A percentile compares a stretch with the other conserved stretches of the same genome.
These are phyloP conservation scores for Colletotrichum sp. DNA, from an alignment of 2,329 filamentous ascomycete genomes.

Conservation along the genomic window DNA sequence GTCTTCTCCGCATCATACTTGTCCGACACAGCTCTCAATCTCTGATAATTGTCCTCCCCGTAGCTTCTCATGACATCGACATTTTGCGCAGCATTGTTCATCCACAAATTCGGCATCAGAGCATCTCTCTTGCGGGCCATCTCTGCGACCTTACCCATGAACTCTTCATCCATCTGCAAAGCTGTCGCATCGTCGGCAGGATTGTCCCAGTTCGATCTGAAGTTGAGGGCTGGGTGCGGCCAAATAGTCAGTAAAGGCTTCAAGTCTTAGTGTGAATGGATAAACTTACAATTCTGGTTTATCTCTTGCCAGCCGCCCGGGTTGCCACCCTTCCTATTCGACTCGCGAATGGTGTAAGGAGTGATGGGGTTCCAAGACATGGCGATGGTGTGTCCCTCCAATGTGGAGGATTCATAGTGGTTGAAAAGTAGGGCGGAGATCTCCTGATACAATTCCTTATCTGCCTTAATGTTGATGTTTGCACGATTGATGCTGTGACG, in stretches of 20 bases:
- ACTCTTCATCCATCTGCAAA: background rate
- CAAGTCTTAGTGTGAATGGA: too few species aligned
- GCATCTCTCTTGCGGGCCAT: background rate
- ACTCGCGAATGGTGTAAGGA: background rate
- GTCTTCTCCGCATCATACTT: background rate
- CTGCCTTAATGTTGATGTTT: background rate
- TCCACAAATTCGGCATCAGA: background rate
- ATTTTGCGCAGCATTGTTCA: background rate
- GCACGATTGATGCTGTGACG: background rate
- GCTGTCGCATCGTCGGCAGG: background rate
- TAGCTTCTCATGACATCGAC: background rate
- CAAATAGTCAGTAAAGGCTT: too few species aligned
- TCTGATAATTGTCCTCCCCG: background rate
- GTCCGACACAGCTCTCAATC: background rate
- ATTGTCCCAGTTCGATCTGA: background rate
- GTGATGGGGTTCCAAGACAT: background rate
- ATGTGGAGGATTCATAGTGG: background rate
- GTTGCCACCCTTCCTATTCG: background rate
- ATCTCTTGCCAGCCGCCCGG: background rate
- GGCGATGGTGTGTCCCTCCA: background rate
- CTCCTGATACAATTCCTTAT: background rate
- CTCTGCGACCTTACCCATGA: fast-evolving
- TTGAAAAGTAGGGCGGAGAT: background rate
- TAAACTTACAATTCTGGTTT: background rate
- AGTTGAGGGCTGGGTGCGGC: background rate